Percentiles rank a stretch among this genome's conserved stretches.
These are phyloP conservation scores for Beauveria sp. DNA, from an alignment of 2,329 filamentous ascomycete genomes.

Conservation along the genomic window DNA sequence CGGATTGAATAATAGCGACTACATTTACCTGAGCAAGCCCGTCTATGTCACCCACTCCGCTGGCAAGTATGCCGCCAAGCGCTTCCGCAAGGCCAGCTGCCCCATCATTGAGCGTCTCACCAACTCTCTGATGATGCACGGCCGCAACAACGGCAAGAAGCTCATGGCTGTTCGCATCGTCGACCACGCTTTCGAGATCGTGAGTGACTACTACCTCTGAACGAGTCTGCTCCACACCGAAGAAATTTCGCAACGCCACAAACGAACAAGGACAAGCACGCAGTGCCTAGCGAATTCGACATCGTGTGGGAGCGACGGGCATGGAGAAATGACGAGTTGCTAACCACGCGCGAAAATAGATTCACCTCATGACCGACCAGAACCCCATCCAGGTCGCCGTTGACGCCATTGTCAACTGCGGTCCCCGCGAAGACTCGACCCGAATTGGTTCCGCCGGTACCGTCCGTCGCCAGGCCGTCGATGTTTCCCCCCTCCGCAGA, in stretches of 20 bases:
- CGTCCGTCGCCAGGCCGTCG: constrained; percentile 98
- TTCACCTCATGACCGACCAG: constrained; percentile 99
- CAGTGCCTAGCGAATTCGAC: background rate
- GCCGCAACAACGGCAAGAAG: constrained; percentile 99
- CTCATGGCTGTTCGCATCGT: constrained; percentile 99
- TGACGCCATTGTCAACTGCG: constrained; percentile 99
- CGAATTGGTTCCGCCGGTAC: constrained; percentile 99
- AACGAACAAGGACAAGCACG: background rate
- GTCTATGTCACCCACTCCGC: constrained; percentile 99
- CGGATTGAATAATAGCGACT: constrained; percentile 61
- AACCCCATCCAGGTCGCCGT: constrained; percentile 99
- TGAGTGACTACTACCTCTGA: constrained; percentile 46
- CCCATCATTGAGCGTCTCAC: constrained; percentile 99
- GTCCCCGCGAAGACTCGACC: constrained; percentile 98
- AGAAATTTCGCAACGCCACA: background rate
- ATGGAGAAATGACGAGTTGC: constrained; percentile 5
- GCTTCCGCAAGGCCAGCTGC: constrained; percentile 99
- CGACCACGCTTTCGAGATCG: constrained; percentile 98
- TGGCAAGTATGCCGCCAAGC: constrained; percentile 97
- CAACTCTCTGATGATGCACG: constrained; percentile 99
- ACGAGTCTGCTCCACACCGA: background rate
- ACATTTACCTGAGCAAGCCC: constrained; percentile 98
- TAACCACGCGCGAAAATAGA: constrained; percentile 45
- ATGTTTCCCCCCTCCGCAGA: constrained; percentile 98
- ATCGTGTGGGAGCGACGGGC: background rate